Conservation (phyloP, 2,329 filamentous ascomycete genomes). For the Botrytis pseudocinerea region DNA sequence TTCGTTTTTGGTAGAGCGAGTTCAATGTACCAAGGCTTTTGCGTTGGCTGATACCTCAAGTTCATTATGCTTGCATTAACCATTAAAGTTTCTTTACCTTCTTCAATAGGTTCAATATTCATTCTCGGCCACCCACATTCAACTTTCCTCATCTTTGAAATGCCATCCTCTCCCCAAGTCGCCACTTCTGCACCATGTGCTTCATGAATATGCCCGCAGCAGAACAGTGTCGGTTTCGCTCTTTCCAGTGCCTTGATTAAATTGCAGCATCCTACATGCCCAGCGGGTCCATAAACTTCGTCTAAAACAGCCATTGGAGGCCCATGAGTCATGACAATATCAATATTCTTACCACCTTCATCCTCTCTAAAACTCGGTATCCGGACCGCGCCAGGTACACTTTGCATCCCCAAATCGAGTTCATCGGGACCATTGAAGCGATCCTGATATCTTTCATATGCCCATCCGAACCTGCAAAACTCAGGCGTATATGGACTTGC, state of each 20-base stretch:
- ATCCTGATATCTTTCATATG: conserved; percentile 37
- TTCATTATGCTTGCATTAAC: conserved; percentile 58
- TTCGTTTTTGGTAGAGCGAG: background rate
- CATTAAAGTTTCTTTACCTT: conserved; percentile 37
- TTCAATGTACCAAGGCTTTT: conserved; percentile 50
- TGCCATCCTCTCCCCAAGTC: conserved; percentile 58
- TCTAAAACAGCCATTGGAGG: conserved; percentile 56
- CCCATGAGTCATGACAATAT: conserved; percentile 63
- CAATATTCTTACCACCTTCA: conserved; percentile 37
- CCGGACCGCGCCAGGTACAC: conserved; percentile 32
- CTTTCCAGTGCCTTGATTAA: conserved; percentile 53
- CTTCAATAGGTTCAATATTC: background rate
- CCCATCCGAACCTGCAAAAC: conserved; percentile 40
- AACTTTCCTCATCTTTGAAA: background rate
- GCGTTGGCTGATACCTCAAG: conserved; percentile 45
- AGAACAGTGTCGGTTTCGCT: conserved; percentile 55
- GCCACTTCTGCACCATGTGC: conserved; percentile 58
- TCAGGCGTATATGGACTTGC: conserved; percentile 41
- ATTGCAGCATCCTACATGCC: conserved; percentile 51
- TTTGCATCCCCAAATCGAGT: conserved; percentile 24
- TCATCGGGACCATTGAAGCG: conserved; percentile 35
- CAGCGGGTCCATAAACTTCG: conserved; percentile 23
- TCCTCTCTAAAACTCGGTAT: conserved; percentile 9
- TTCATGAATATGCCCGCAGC: conserved; percentile 64
- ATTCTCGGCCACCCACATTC: background rate